These are phyloP conservation scores for Phragmites australis DNA, from an alignment of 176 grass and related monocot genomes.

Conservation along the genomic window DNA sequence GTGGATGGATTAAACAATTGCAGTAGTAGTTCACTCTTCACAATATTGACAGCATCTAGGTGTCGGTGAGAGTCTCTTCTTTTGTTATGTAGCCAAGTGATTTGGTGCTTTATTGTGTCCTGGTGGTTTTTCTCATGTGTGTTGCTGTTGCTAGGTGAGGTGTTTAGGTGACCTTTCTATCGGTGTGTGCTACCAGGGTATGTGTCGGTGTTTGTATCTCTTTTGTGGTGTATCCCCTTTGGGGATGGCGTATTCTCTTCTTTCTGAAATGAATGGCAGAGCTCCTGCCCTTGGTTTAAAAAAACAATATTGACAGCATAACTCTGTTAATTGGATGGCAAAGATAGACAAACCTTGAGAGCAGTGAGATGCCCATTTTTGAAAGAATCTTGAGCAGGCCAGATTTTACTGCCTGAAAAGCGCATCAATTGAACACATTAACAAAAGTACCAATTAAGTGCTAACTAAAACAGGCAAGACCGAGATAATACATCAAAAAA, in stretches of 20 bases:
- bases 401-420: slow-evolving; percentile 91
- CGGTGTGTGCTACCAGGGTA: no score
- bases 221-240: no score
- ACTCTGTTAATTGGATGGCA: slow-evolving; percentile 19
- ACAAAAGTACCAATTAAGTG: neutral
- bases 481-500: neutral
- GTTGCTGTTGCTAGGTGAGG: no score
- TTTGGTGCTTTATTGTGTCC: no score
- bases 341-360: slow-evolving; percentile 88
- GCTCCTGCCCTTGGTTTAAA: no score
- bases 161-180: no score
- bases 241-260: no score
- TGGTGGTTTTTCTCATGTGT: no score
- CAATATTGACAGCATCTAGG: slow-evolving; percentile 17
- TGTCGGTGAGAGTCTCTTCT: no score
- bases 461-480: slow-evolving; percentile 1
- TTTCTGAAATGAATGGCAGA: no score
- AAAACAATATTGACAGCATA: slow-evolving; percentile 19
- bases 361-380: slow-evolving; percentile 99
- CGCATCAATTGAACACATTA: slow-evolving; percentile 34
- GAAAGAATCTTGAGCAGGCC: slow-evolving; percentile 99
- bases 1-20: slow-evolving; percentile 38
- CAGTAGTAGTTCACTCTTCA: slow-evolving; percentile 26
- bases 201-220: no score
- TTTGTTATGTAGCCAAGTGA: no score